Evolutionary conservation across 805 yeast species (phyloP).

Genomic region (Kodamaea restingae): DNA sequence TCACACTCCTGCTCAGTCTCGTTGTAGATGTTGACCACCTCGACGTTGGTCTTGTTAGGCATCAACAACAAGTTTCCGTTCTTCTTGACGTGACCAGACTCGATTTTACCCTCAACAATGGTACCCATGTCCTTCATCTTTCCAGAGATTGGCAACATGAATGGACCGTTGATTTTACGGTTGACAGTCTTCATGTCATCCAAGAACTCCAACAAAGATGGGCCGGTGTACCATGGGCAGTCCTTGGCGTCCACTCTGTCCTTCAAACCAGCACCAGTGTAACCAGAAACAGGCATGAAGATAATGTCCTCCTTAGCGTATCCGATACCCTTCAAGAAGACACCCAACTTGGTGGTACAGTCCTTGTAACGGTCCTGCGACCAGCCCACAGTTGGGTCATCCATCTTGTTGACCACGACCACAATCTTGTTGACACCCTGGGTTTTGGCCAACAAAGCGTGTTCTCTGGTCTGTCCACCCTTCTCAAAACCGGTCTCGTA

Average conservation of each 20-base stretch:
- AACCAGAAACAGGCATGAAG: slow-evolving; percentile 98
- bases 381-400: slow-evolving; percentile 96
- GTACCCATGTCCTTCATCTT: slow-evolving; percentile 98
- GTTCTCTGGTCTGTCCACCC: slow-evolving; percentile 99
- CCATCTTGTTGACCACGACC: slow-evolving; percentile 97
- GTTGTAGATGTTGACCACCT: slow-evolving; percentile 81
- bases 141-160: slow-evolving; percentile 93
- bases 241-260: slow-evolving; percentile 67
- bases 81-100: slow-evolving; percentile 88
- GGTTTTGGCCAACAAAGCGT: slow-evolving; percentile 93
- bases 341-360: slow-evolving; percentile 78
- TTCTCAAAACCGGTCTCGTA: slow-evolving; percentile 98
- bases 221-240: slow-evolving; percentile 95
- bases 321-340: slow-evolving; percentile 83
- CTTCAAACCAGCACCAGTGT: slow-evolving; percentile 94
- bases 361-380: slow-evolving; percentile 93
- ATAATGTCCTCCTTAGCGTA: slow-evolving; percentile 81
- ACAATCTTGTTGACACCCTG: slow-evolving; percentile 95
- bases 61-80: slow-evolving; percentile 71
- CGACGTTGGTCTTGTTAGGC: slow-evolving; percentile 87
- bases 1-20: slow-evolving; percentile 95
- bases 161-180: slow-evolving; percentile 90
- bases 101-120: slow-evolving; percentile 96
- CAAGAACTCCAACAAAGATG: slow-evolving; percentile 83
- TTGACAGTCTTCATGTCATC: slow-evolving; percentile 77